These are phyloP conservation scores for Citrullus mucosospermus DNA, from an alignment of 306 rosid genomes.

Conservation along the genomic window DNA sequence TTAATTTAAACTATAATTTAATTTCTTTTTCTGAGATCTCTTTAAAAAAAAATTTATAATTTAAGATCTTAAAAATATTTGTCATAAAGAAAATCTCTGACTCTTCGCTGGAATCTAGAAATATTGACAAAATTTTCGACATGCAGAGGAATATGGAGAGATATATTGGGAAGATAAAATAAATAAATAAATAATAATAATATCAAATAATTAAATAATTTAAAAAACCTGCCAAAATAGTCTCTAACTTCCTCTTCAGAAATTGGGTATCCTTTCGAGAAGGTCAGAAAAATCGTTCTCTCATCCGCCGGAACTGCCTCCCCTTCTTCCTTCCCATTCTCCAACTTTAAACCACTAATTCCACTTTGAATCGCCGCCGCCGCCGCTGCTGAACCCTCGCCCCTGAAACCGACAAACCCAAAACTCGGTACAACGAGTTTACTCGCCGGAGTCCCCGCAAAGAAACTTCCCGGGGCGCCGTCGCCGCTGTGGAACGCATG, in stretches of 20 bases:
- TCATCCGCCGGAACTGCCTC: conserved; percentile 16
- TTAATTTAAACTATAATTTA: too few relatives aligned
- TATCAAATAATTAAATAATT: too few relatives aligned
- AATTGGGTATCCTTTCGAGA: conserved; percentile 56
- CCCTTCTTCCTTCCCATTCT: not conserved
- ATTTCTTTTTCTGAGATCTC: too few relatives aligned
- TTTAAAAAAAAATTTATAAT: too few relatives aligned
- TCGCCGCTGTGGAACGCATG: not conserved
- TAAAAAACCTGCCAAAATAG: conserved; percentile 26
- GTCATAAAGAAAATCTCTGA: not conserved
- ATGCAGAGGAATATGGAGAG: not conserved
- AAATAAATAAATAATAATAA: too few relatives aligned
- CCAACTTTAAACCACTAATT: conserved; percentile 4
- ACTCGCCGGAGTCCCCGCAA: not conserved
- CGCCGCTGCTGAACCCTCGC: not conserved
- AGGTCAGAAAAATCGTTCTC: conserved; percentile 52
- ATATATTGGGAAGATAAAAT: not conserved
- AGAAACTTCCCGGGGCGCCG: not conserved
- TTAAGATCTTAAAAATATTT: not conserved
- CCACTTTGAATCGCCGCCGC: not conserved
- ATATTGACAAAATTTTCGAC: not conserved
- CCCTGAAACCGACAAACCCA: not conserved
- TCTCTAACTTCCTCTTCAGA: conserved; percentile 32
- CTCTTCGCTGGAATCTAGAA: not conserved
- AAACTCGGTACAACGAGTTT: not conserved